A percentile compares a stretch with the other conserved stretches of the same genome.
These are phyloP conservation scores for Thalassiosira livingstoniorum DNA, from an alignment of 352 stramenopile species.

Conservation along the genomic window DNA sequence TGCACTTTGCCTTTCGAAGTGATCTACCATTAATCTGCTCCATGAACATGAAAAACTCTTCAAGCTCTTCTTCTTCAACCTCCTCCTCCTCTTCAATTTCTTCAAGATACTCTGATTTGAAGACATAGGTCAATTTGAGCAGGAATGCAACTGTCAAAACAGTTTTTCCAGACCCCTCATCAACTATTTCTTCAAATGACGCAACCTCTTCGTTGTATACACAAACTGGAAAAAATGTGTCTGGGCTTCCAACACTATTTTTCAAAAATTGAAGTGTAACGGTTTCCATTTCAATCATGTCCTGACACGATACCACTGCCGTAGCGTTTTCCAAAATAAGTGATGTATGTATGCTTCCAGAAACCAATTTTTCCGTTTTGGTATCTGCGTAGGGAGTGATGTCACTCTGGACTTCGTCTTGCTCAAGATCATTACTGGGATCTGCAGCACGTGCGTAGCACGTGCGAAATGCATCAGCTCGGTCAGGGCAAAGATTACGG, in stretches of 20 bases:
- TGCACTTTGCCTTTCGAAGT: too few relatives aligned
- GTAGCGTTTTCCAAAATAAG: not conserved
- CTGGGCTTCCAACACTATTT: not conserved
- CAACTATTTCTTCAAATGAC: not conserved
- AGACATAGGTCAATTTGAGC: not conserved
- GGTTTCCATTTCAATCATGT: not conserved
- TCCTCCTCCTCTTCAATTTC: not conserved
- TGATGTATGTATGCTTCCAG: not conserved
- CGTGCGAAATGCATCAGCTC: not conserved
- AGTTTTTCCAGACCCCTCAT: not conserved
- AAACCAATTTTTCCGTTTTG: not conserved
- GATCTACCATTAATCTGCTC: too few relatives aligned
- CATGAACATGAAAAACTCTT: too few relatives aligned
- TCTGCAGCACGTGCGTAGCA: not conserved
- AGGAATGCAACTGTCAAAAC: not conserved
- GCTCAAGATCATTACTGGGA: not conserved
- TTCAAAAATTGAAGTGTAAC: not conserved
- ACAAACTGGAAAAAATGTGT: not conserved
- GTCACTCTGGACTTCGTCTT: not conserved
- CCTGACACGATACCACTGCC: not conserved
- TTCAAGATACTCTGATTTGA: not conserved
- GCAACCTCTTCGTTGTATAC: not conserved
- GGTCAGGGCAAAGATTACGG: too few relatives aligned
- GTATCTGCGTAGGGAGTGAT: not conserved
- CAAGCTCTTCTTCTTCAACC: too few relatives aligned